Evolutionary conservation across 2,329 filamentous ascomycete genomes (phyloP), one percentile per base, ranked within the genome.

Genomic region (Aspergillus sergii): DNA sequence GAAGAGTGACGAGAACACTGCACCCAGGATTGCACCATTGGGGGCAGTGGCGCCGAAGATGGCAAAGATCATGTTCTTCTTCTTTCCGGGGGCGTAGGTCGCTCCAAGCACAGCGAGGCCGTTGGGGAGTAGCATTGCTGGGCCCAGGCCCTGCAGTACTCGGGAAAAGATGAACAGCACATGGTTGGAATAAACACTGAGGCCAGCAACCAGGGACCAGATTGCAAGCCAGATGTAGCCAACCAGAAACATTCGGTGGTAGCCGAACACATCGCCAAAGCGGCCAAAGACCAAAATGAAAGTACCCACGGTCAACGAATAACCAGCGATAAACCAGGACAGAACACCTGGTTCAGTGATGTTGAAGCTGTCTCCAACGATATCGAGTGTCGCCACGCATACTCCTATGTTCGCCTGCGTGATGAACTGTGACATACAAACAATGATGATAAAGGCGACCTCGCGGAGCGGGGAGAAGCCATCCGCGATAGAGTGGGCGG

Each of bases 51-150:
- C 82, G 6, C 82, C 84, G 62, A 85, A 86, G 11, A 82, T 62
- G 0, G 79, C 75, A 66, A 91, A 89, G 0, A 86, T 81, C 76
- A 90, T 85, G 55, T 86, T 82, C 73, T 89, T 90, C 62, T 83
- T 80, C 58, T 75, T 78, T 0, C 88, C 88, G 0, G 85, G 85
- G 0, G 80, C 76, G 66, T 89, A 90, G 0, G 84, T 81, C 0
- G 79, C 78, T 2, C 87, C 88, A 0, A 91, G 74, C 14, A 92
- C 80, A 2, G 88, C 88, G 26, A 91, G 75, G 0, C 81, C 87
- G 65, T 90, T 91, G 0, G 89, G 89, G 28, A 91, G 78, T 12
- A 84, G 77, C 39, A 91, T 79, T 0, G 88, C 87, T 0, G 87
- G 86, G 0, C 89, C 89, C 8, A 80, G 69, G 4, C 77, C 86